Evolutionary conservation across 1,284 basidiomycete species (phyloP).

Genomic region (Ustilago tritici): DNA sequence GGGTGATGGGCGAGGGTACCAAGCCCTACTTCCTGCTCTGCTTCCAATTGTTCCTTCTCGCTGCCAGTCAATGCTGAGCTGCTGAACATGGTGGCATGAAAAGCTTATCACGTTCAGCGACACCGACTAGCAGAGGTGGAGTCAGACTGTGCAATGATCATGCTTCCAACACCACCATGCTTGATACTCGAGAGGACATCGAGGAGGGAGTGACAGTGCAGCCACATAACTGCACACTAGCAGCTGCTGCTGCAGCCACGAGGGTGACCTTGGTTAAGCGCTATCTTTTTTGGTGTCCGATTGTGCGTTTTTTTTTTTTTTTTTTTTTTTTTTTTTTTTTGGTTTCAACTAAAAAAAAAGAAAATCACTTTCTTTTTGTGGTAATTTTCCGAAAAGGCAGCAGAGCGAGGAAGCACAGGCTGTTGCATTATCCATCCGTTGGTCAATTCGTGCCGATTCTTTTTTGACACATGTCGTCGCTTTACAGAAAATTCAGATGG

Average conservation of each 20-base stretch:
- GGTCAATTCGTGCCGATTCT: not conserved
- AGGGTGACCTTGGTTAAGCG: not conserved
- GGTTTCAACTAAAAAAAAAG: not conserved
- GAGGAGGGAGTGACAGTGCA: not conserved
- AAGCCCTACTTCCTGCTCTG: not conserved
- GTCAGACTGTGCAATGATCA: too few species aligned
- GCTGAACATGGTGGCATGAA: not conserved
- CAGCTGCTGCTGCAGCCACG: not conserved
- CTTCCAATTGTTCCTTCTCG: not conserved
- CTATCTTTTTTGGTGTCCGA: not conserved
- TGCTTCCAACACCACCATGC: too few species aligned
- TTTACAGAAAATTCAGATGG: not conserved
- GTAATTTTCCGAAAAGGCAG: not conserved
- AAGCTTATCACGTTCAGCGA: not conserved
- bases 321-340: too few species aligned
- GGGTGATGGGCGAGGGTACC: not conserved
- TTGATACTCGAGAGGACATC: not conserved
- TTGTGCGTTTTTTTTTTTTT: not conserved
- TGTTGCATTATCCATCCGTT: not conserved
- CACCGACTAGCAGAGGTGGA: too few species aligned
- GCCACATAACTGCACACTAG: not conserved
- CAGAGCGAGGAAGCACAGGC: not conserved
- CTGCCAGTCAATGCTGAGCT: not conserved
- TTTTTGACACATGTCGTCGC: not conserved
- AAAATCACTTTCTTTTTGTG: not conserved